Evolutionary conservation across 768 basidiomycete genomes (phyloP).

Genomic region (Vishniacozyma victoriae): DNA sequence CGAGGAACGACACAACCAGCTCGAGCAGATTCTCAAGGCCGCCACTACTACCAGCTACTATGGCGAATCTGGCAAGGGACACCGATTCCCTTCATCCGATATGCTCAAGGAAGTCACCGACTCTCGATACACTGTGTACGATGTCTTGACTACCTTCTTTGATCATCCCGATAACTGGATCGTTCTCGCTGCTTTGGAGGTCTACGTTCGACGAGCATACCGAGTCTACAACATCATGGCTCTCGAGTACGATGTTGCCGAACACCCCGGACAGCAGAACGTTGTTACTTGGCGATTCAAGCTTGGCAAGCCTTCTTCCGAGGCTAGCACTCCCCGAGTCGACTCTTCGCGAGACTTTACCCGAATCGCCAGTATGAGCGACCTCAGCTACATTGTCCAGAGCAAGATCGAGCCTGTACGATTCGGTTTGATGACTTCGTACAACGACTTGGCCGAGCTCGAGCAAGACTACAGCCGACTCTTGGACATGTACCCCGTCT

Average conservation of each 20-base stretch:
- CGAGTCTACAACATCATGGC: slow-evolving; percentile 85
- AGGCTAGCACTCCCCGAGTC: slow-evolving; percentile 49
- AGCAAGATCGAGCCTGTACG: slow-evolving; percentile 76
- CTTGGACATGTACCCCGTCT: slow-evolving; percentile 65
- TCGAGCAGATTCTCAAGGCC: slow-evolving; percentile 85
- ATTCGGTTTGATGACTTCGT: slow-evolving; percentile 85
- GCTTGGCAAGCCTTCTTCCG: slow-evolving; percentile 65
- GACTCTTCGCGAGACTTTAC: slow-evolving; percentile 53
- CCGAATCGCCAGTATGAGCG: slow-evolving; percentile 88
- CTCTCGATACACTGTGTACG: slow-evolving; percentile 92
- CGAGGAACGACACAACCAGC: slow-evolving; percentile 86
- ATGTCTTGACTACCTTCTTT: slow-evolving; percentile 95
- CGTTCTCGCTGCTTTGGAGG: slow-evolving; percentile 84
- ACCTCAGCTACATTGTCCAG: slow-evolving; percentile 86
- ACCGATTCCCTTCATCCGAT: slow-evolving; percentile 77
- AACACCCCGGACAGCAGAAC: slow-evolving; percentile 73
- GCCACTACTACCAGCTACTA: slow-evolving; percentile 83
- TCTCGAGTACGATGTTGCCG: slow-evolving; percentile 91
- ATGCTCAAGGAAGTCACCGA: slow-evolving; percentile 88
- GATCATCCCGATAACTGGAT: slow-evolving; percentile 77
- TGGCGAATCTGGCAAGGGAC: slow-evolving; percentile 66
- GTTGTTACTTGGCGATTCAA: slow-evolving; percentile 94
- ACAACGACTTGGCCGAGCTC: slow-evolving; percentile 66
- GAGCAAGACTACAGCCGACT: slow-evolving; percentile 69
- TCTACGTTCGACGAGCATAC: slow-evolving; percentile 92